Percentiles rank a stretch among this genome's conserved stretches.
Conservation (phyloP, 768 basidiomycete species). For the Amanita rimosa region DNA sequence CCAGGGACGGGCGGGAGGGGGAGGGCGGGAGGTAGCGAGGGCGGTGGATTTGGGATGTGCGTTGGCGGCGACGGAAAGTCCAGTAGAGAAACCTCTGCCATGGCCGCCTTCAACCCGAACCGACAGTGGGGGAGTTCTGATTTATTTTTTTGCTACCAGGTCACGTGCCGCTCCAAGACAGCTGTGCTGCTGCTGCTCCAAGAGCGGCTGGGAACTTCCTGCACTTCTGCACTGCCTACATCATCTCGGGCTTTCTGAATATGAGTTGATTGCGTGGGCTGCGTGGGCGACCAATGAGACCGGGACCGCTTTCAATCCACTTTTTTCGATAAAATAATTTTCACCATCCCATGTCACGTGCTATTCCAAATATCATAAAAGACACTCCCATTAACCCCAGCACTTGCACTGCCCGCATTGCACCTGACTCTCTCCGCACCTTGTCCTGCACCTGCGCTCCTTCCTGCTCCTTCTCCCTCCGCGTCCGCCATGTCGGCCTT, state of each 20-base stretch:
- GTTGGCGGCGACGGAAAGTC: constrained; percentile 32
- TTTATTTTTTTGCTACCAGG: background rate
- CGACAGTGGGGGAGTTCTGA: too few relatives aligned
- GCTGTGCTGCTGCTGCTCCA: too few relatives aligned
- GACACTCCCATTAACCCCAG: constrained; percentile 13
- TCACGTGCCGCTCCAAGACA: constrained; percentile 9
- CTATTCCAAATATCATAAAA: constrained; percentile 12
- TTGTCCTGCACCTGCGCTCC: constrained; percentile 14
- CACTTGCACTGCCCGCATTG: constrained; percentile 19
- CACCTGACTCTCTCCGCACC: constrained; percentile 17
- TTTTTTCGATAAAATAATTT: too few relatives aligned
- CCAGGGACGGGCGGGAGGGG: constrained; percentile 54
- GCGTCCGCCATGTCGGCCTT: background rate
- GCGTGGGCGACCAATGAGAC: too few relatives aligned
- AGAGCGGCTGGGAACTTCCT: too few relatives aligned
- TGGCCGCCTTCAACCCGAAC: background rate
- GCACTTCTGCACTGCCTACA: too few relatives aligned
- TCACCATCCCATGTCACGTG: background rate
- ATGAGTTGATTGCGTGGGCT: too few relatives aligned
- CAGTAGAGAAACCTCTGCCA: constrained; percentile 15
- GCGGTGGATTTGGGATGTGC: constrained; percentile 21
- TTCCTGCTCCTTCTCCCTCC: constrained; percentile 7
- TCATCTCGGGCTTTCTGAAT: too few relatives aligned
- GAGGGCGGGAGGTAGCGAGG: constrained; percentile 22
- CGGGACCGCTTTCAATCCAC: too few relatives aligned